Conservation (phyloP, 192 early-diverging fungal genomes). For the Backusella luteola region DNA sequence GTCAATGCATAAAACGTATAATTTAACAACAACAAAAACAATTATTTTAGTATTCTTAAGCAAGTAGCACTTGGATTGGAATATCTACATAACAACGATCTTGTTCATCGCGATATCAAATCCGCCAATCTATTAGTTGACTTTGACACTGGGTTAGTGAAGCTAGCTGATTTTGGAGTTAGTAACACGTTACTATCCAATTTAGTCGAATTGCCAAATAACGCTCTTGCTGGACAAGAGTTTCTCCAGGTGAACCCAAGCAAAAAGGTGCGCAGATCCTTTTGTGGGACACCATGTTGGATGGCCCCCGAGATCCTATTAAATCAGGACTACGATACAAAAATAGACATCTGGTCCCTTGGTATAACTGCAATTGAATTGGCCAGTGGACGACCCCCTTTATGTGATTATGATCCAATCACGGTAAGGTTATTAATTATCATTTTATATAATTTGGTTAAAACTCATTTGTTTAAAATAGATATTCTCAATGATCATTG, state of each 20-base stretch:
- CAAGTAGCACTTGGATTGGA: constrained; percentile 57
- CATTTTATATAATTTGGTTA: neutral
- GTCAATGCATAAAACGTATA: neutral
- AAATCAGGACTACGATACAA: constrained; percentile 38
- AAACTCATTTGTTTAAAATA: neutral
- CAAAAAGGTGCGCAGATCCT: constrained; percentile 46
- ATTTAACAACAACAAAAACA: neutral
- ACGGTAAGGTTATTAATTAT: constrained; percentile 15
- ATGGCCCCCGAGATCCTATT: constrained; percentile 46
- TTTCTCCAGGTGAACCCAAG: neutral
- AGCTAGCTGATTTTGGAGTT: constrained; percentile 61
- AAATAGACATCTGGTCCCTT: constrained; percentile 48
- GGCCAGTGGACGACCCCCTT: constrained; percentile 36
- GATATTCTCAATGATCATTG: constrained; percentile 25
- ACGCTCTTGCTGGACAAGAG: neutral
- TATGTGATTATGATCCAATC: constrained; percentile 33
- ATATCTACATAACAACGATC: constrained; percentile 61
- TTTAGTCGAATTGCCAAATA: neutral
- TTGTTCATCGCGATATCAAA: constrained; percentile 73
- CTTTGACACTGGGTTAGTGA: constrained; percentile 52
- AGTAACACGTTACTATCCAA: constrained; percentile 13
- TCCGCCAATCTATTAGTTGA: constrained; percentile 67
- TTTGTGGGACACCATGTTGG: constrained; percentile 68
- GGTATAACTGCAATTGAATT: constrained; percentile 45
- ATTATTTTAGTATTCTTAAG: constrained; percentile 23